Evolutionary conservation across 2,329 filamentous ascomycete species (phyloP).

Genomic region (Penicillium sp.): DNA sequence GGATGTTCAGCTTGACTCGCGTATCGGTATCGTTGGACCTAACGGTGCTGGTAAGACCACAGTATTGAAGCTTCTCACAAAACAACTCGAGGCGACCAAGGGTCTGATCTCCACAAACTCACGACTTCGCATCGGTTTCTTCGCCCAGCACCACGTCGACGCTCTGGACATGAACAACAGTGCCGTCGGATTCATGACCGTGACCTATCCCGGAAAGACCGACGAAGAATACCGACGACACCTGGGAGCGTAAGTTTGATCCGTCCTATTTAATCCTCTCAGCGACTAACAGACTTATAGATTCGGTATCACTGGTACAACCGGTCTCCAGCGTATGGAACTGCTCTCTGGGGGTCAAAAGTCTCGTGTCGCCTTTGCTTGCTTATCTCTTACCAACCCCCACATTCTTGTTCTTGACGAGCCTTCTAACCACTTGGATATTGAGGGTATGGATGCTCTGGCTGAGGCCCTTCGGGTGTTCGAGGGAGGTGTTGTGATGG

Average conservation of each 20-base stretch:
- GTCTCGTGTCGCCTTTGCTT: slow-evolving; percentile 97
- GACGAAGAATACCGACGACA: slow-evolving; percentile 97
- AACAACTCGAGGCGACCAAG: slow-evolving; percentile 72
- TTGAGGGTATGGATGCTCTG: slow-evolving; percentile 97
- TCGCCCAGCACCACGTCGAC: slow-evolving; percentile 98
- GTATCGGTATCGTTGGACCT: slow-evolving; percentile 98
- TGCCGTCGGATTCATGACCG: slow-evolving; percentile 95
- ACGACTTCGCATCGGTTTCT: slow-evolving; percentile 89
- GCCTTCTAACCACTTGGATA: slow-evolving; percentile 97
- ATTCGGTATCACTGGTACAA: slow-evolving; percentile 84
- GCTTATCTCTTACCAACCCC: slow-evolving; percentile 86
- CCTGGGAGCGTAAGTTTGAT: slow-evolving; percentile 75
- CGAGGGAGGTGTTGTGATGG: slow-evolving; percentile 95
- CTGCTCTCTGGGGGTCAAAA: slow-evolving; percentile 96
- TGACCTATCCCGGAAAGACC: slow-evolving; percentile 82
- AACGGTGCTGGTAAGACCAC: slow-evolving; percentile 99
- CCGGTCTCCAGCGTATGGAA: slow-evolving; percentile 93
- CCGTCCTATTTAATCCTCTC: not conserved
- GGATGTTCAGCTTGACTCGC: slow-evolving; percentile 95
- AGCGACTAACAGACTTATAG: slow-evolving; percentile 23
- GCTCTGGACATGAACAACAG: slow-evolving; percentile 86
- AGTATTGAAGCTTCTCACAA: slow-evolving; percentile 94
- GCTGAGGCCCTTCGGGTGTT: slow-evolving; percentile 81
- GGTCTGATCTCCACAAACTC: slow-evolving; percentile 88
- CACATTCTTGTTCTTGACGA: slow-evolving; percentile 98